Evolutionary conservation across 2,329 filamentous ascomycete genomes (phyloP), one percentile per base, ranked within the genome.

Genomic region (Penicillium sp.): DNA sequence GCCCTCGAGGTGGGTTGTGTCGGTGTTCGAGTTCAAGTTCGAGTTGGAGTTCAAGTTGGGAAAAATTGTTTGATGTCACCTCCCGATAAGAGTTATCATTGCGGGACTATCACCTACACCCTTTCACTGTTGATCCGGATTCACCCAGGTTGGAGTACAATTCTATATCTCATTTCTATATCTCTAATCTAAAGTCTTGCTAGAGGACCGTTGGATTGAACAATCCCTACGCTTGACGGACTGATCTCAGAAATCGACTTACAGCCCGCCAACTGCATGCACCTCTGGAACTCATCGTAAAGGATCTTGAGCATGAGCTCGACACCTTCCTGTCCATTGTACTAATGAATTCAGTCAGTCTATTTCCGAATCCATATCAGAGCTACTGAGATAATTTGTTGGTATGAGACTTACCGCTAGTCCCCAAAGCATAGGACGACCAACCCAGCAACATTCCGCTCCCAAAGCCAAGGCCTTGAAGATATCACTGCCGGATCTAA

Each of bases 381-480:
- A 16, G 4, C 23, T 15, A 41, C 13, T 13, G 38, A 16, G 4
- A 12, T 15, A 41, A 13, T 6, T 13, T 12, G 9, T 5, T 15
- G 9, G 9, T 18, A 16, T 9, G 34, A 34, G 10, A 59, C 65
- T 57, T 58, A 71, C 70, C 31, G 68, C 68, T 38, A 71, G 58
- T 0, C 69, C 69, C 70, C 70, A 73, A 33, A 71, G 57, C 33
- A 64, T 57, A 13, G 66, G 64, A 24, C 70, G 55, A 9, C 68
- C 70, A 38, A 70, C 64, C 58, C 66, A 70, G 46, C 62, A 67
- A 36, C 61, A 63, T 8, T 69, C 61, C 5, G 70, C 70, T 6
- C 70, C 69, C 31, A 73, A 53, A 9, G 70, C 70, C 33, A 71
- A 16, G 5, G 70, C 69, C 46, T 72, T 73, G 62, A 72, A 72